Evolutionary conservation across 2,329 filamentous ascomycete genomes (phyloP), one percentile per base, ranked within the genome.

Genomic region (Colletotrichum sansevieriae): DNA sequence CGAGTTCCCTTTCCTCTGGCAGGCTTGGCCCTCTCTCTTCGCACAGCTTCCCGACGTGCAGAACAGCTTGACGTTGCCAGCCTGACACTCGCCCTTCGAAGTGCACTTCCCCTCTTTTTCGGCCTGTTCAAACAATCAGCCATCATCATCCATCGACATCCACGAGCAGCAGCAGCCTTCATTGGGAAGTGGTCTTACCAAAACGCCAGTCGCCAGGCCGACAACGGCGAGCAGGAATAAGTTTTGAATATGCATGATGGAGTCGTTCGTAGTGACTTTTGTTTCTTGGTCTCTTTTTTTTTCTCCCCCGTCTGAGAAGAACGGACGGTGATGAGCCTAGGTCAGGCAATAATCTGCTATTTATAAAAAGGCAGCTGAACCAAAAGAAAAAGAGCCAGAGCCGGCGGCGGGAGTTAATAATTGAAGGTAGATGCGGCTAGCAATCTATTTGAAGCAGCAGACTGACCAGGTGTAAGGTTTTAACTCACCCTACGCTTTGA

Each of bases 41-140:
- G 33, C 51, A 15, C 51, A 55, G 51, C 51, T 55, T 9, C 51
- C 51, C 15, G 51, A 55, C 3, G 51, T 55, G 33, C 51, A 55
- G 18, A 55, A 55, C 11, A 55, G 33, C 33, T 55, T 55, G 51
- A 37, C 51, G 11, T 55, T 39, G 18, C 29, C 33, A 7, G 29
- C 51, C 29, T 55, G 33, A 33, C 51, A 55, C 12, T 55, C 51
- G n/a, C 51, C 51, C 33, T 55, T 55, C 9, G 51, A 8, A 4
- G 51, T 55, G 51, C 51, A 55, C 11, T n/a, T 55, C 18, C 51
- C 51, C 29, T 55, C 10, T 37, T 55, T 33, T 37, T 55, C 33
- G 13, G 51, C 51, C 51, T 55, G 33, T 15, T 29, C 22, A 13
- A 18, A 18, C 6, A 4, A 11, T 55, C 15, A 55, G 51, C 15